Percentiles rank a stretch among this genome's conserved stretches.
Conservation (phyloP, 2,329 filamentous ascomycete species). For the Exophiala lecanii-corni region DNA sequence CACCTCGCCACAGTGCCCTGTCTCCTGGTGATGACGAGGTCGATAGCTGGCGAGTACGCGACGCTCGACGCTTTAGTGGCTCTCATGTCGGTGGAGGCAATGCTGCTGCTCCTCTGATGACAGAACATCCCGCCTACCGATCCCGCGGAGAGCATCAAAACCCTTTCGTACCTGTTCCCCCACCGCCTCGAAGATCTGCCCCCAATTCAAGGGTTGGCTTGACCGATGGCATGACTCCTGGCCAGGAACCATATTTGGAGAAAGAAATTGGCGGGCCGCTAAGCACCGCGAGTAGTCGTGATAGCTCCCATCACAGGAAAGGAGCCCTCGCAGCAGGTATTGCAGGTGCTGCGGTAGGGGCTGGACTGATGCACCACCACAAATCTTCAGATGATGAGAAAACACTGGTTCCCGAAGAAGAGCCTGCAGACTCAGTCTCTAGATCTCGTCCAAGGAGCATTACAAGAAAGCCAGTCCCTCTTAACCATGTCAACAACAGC, state of each 20-base stretch:
- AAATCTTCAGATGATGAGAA: constrained; percentile 9
- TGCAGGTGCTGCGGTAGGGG: constrained; percentile 19
- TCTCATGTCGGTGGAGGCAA: constrained; percentile 1
- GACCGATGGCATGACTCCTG: constrained; percentile 15
- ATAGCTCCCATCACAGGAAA: constrained; percentile 5
- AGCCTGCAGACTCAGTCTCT: neutral
- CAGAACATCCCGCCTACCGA: constrained; percentile 20
- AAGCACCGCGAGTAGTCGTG: constrained; percentile 3
- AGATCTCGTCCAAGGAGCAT: constrained; percentile 3
- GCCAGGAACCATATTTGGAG: constrained; percentile 15
- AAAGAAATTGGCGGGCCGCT: constrained; percentile 6
- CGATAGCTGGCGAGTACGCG: constrained; percentile 21
- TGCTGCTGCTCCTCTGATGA: constrained; percentile 20
- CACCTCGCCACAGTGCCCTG: constrained; percentile 21
- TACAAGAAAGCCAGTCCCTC: constrained; percentile 18
- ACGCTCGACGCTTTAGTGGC: constrained; percentile 3
- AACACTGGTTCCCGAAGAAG: neutral
- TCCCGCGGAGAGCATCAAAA: constrained; percentile 17
- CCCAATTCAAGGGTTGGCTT: constrained; percentile 18
- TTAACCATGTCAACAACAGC: constrained; percentile 12
- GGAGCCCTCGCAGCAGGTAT: constrained; percentile 16
- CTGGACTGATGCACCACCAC: constrained; percentile 15
- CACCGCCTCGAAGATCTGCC: constrained; percentile 23
- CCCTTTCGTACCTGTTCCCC: constrained; percentile 24
- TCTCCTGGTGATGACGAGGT: constrained; percentile 24